A percentile compares a stretch with the other conserved stretches of the same genome.
These are phyloP conservation scores for Camellia sinensis DNA, from an alignment of 148 eudicot species.

Conservation along the genomic window DNA sequence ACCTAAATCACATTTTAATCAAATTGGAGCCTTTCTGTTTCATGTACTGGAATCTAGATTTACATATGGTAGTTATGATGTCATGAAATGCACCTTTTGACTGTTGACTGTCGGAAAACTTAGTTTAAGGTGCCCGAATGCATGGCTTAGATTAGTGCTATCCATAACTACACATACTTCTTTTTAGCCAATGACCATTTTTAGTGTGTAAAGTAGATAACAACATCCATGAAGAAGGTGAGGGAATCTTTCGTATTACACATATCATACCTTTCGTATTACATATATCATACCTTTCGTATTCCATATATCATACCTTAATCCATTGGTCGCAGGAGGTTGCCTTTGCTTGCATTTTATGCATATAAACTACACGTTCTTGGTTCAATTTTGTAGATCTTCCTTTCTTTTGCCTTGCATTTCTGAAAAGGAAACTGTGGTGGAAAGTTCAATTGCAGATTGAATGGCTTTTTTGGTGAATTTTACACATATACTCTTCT, in stretches of 20 bases:
- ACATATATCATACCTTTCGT: background rate
- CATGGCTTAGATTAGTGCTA: too few species aligned
- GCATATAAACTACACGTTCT: background rate
- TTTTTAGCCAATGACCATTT: background rate
- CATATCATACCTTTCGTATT: background rate
- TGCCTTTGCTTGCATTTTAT: background rate
- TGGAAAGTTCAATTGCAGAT: background rate
- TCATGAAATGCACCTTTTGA: background rate
- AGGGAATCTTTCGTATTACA: background rate
- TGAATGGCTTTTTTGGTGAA: background rate
- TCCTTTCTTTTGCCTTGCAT: background rate
- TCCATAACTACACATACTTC: background rate
- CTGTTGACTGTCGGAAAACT: too few species aligned
- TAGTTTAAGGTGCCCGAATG: too few species aligned
- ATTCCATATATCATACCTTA: background rate
- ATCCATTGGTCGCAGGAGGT: background rate
- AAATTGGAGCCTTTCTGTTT: background rate
- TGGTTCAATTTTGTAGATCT: background rate
- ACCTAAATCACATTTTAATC: background rate
- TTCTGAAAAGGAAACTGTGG: background rate
- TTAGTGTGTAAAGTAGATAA: background rate
- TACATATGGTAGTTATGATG: background rate
- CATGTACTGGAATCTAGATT: background rate
- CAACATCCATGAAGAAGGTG: background rate
- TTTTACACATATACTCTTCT: background rate